These are phyloP conservation scores for Sutorius australiensis DNA, from an alignment of 768 basidiomycete species.

Conservation along the genomic window DNA sequence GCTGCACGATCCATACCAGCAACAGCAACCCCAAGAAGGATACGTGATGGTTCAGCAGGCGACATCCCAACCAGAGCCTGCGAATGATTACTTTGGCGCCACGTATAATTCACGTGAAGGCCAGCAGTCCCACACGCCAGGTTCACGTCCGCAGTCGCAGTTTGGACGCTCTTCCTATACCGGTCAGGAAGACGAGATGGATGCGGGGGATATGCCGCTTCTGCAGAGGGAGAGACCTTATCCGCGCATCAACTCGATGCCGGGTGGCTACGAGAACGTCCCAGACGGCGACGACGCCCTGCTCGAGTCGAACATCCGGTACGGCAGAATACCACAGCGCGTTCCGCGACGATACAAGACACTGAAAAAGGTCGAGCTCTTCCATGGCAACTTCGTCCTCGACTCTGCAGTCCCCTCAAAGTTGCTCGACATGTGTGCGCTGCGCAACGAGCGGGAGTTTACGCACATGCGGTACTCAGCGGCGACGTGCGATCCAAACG, in stretches of 20 bases:
- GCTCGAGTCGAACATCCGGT: constrained; percentile 65
- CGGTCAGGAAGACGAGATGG: constrained; percentile 41
- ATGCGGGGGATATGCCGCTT: constrained; percentile 66
- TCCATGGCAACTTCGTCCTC: constrained; percentile 90
- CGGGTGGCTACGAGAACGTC: constrained; percentile 40
- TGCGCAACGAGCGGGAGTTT: constrained; percentile 81
- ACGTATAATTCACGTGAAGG: constrained; percentile 24
- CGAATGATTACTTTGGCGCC: constrained; percentile 10
- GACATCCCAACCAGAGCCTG: constrained; percentile 20
- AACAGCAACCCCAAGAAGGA: constrained; percentile 24
- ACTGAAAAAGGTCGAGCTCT: constrained; percentile 88
- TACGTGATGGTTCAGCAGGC: constrained; percentile 14
- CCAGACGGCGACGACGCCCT: constrained; percentile 30
- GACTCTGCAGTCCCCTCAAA: constrained; percentile 91
- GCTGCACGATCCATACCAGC: constrained; percentile 19
- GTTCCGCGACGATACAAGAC: constrained; percentile 91
- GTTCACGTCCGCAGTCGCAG: constrained; percentile 26
- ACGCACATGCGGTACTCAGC: constrained; percentile 96
- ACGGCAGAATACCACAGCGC: constrained; percentile 87
- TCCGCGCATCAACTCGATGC: constrained; percentile 35
- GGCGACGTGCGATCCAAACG: constrained; percentile 94
- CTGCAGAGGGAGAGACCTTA: constrained; percentile 41
- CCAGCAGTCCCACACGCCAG: constrained; percentile 16
- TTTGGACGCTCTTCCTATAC: constrained; percentile 35
- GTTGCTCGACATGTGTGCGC: constrained; percentile 76